Percentiles rank a stretch among this genome's conserved stretches.
Evolutionary conservation across 2,329 filamentous ascomycete species (phyloP).

Genomic region (Aspergillus sp.): DNA sequence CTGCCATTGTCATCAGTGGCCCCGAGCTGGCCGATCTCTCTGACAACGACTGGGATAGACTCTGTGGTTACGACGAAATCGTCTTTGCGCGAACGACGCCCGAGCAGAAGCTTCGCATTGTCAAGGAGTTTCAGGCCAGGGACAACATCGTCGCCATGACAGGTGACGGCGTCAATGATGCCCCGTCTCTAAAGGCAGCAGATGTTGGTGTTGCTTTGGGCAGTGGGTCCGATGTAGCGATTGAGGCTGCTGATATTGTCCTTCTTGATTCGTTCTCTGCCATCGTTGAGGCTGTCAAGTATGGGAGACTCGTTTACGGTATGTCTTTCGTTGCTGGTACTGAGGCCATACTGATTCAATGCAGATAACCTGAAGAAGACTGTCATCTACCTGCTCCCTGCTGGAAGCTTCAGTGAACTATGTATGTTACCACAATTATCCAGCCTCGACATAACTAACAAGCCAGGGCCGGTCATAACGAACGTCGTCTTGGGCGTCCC

Average conservation of each 20-base stretch:
- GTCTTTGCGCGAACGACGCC: slow-evolving; percentile 76
- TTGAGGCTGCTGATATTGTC: slow-evolving; percentile 63
- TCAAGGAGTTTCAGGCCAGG: slow-evolving; percentile 68
- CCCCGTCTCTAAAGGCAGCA: slow-evolving; percentile 58
- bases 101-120: slow-evolving; percentile 76
- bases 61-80: slow-evolving; percentile 67
- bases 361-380: slow-evolving; percentile 73
- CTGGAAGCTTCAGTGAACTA: slow-evolving; percentile 73
- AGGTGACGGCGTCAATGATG: slow-evolving; percentile 50
- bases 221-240: slow-evolving; percentile 60
- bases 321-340: neutral
- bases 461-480: slow-evolving; percentile 63
- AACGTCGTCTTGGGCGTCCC: slow-evolving; percentile 71
- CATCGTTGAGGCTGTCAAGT: slow-evolving; percentile 70
- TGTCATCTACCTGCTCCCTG: slow-evolving; percentile 71
- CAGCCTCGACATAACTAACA: neutral
- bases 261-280: slow-evolving; percentile 69
- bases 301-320: slow-evolving; percentile 62
- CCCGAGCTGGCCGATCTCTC: slow-evolving; percentile 66
- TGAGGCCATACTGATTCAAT: neutral
- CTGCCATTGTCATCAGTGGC: slow-evolving; percentile 62
- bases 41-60: slow-evolving; percentile 66
- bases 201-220: slow-evolving; percentile 61
- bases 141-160: slow-evolving; percentile 58
- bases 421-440: slow-evolving; percentile 33